A percentile compares a stretch with the other conserved stretches of the same genome.
These are phyloP conservation scores for Aspergillus felis DNA, from an alignment of 2,329 filamentous ascomycete species.

Conservation along the genomic window DNA sequence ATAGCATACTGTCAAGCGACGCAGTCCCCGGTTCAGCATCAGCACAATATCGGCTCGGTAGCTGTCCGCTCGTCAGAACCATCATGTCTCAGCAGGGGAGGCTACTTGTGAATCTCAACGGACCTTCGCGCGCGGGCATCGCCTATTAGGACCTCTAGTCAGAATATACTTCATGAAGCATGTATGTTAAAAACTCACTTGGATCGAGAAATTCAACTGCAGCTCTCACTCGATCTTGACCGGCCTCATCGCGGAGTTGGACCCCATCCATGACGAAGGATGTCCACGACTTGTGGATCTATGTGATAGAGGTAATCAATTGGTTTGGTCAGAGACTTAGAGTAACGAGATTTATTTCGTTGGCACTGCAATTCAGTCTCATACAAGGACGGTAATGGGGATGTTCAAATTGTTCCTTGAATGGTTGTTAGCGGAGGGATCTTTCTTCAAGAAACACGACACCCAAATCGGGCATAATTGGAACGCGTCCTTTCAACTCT, in stretches of 20 bases:
- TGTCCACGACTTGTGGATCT: constrained; percentile 10
- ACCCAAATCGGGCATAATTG: constrained; percentile 34
- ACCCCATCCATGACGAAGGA: constrained; percentile 61
- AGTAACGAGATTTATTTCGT: background rate
- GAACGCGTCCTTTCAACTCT: constrained; percentile 20
- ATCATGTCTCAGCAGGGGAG: background rate
- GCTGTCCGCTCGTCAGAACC: constrained; percentile 49
- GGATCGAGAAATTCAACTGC: constrained; percentile 94
- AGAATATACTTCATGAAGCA: constrained; percentile 9
- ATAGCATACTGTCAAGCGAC: constrained; percentile 52
- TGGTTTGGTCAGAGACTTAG: background rate
- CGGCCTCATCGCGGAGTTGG: constrained; percentile 79
- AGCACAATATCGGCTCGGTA: constrained; percentile 86
- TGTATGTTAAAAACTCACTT: constrained; percentile 53
- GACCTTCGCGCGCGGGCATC: constrained; percentile 56
- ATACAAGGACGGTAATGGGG: background rate
- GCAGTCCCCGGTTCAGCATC: constrained; percentile 61
- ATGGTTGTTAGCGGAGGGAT: constrained; percentile 20
- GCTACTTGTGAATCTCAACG: constrained; percentile 9
- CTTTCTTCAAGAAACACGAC: constrained; percentile 20
- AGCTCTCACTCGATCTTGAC: constrained; percentile 75
- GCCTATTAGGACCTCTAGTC: constrained; percentile 35
- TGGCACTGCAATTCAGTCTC: background rate
- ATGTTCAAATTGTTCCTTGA: background rate
- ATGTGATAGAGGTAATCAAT: constrained; percentile 7